A percentile compares a stretch with the other conserved stretches of the same genome.
phyloP scores from a whole-genome alignment of 352 stramenopile species.

The Aphanomyces stellatus region DNA sequence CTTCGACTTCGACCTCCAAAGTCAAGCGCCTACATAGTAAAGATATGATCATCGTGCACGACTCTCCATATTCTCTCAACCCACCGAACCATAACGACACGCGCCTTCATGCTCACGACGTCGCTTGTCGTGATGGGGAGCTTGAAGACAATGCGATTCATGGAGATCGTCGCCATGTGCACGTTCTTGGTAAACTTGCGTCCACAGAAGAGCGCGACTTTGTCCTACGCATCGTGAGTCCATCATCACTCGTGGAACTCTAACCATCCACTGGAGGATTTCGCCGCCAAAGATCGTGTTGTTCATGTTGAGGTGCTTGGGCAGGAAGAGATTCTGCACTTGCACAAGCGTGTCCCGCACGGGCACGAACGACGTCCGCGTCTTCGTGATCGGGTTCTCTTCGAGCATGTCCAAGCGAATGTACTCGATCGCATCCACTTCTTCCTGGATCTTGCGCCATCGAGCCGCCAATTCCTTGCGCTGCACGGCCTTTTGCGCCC shows the following conservation, averaged over 20 bases:
- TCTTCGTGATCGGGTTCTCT: neutral
- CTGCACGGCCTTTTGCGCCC: slow-evolving; percentile 23
- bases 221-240: slow-evolving; percentile 24
- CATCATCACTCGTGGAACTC: neutral
- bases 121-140: slow-evolving; percentile 42
- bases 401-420: slow-evolving; percentile 23
- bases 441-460: slow-evolving; percentile 28
- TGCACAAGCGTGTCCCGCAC: slow-evolving; percentile 3
- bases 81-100: slow-evolving; percentile 26
- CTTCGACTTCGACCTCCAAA: slow-evolving; percentile 22
- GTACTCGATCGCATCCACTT: slow-evolving; percentile 23
- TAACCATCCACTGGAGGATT: slow-evolving; percentile 23
- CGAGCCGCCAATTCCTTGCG: slow-evolving; percentile 22
- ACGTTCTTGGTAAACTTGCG: slow-evolving; percentile 79
- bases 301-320: slow-evolving; percentile 22
- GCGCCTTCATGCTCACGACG: slow-evolving; percentile 71
- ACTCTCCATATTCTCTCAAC: neutral
- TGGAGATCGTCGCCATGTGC: slow-evolving; percentile 52
- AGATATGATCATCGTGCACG: neutral
- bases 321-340: slow-evolving; percentile 20
- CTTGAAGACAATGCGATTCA: slow-evolving; percentile 66
- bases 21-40: neutral
- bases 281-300: slow-evolving; percentile 24
- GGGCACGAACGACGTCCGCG: slow-evolving; percentile 21
- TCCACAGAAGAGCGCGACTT: slow-evolving; percentile 41